phyloP scores from a whole-genome alignment of 176 grass and related monocot genomes.

The Panicum miliaceum region DNA sequence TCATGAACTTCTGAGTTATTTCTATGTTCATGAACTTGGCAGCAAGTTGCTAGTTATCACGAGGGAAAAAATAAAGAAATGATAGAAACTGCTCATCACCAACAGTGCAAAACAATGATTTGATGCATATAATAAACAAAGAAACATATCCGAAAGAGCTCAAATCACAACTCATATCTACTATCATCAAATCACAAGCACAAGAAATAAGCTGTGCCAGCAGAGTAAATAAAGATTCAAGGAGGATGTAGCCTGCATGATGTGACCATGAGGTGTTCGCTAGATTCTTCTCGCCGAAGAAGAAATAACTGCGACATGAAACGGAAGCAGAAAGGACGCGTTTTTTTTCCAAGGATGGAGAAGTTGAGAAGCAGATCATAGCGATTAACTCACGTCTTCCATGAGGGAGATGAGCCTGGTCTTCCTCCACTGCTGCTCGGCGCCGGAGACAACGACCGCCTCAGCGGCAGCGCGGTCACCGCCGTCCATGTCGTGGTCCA shows the following conservation, averaged over 20 bases:
- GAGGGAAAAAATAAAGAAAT: neutral
- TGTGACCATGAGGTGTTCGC: conserved; percentile 57
- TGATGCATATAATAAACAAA: conserved; percentile 45
- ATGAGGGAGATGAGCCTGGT: conserved; percentile 85
- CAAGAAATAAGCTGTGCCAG: conserved; percentile 56
- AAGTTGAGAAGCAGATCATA: neutral
- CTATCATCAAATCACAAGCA: conserved; percentile 56
- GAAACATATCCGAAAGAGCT: conserved; percentile 44
- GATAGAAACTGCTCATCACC: neutral
- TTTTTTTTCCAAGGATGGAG: neutral
- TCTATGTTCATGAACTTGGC: neutral
- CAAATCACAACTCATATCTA: conserved; percentile 30
- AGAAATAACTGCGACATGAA: conserved; percentile 42
- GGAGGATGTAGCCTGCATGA: conserved; percentile 39
- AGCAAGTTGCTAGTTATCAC: conserved; percentile 7
- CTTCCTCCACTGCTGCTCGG: conserved; percentile 96
- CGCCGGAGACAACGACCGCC: conserved; percentile 45
- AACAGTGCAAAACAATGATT: conserved; percentile 46
- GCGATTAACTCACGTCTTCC: conserved; percentile 76
- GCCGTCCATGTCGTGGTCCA: conserved; percentile 51
- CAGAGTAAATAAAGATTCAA: conserved; percentile 47
- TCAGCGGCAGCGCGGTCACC: conserved; percentile 48
- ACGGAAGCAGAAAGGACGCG: neutral
- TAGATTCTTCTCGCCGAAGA: conserved; percentile 52
- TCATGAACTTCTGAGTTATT: neutral